Conservation (phyloP, 257 asterid genomes). For the Verbena officinalis region DNA sequence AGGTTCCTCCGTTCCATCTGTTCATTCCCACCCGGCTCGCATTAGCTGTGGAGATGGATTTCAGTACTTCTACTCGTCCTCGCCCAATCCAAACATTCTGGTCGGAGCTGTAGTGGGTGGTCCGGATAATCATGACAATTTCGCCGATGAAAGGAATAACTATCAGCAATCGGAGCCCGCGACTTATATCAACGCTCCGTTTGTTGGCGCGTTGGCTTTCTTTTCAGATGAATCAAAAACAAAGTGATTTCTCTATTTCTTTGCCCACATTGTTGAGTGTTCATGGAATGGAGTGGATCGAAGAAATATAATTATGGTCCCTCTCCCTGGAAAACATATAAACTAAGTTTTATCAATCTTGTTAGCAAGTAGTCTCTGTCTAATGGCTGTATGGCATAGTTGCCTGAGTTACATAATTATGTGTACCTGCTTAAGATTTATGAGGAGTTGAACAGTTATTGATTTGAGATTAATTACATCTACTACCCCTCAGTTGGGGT, state of each 20-base stretch:
- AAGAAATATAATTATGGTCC: too few species aligned
- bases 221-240: conserved; percentile 38
- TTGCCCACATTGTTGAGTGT: too few species aligned
- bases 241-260: neutral
- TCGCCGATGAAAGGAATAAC: conserved; percentile 60
- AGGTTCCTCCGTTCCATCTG: conserved; percentile 71
- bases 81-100: conserved; percentile 70
- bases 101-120: conserved; percentile 76
- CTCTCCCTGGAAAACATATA: too few species aligned
- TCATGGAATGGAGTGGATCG: too few species aligned
- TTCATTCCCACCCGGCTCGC: conserved; percentile 40
- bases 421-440: too few species aligned
- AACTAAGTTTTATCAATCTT: too few species aligned
- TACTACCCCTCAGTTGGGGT: too few species aligned
- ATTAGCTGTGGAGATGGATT: conserved; percentile 61
- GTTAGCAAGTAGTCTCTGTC: too few species aligned
- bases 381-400: too few species aligned
- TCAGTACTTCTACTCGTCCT: conserved; percentile 45
- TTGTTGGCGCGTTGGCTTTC: conserved; percentile 73
- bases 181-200: conserved; percentile 72
- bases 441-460: too few species aligned
- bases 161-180: conserved; percentile 83
- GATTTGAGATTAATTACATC: too few species aligned
- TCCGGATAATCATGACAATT: conserved; percentile 58
- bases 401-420: too few species aligned